Evolutionary conservation across 176 grass and related monocot genomes (phyloP).

Genomic region (Oryza punctata): DNA sequence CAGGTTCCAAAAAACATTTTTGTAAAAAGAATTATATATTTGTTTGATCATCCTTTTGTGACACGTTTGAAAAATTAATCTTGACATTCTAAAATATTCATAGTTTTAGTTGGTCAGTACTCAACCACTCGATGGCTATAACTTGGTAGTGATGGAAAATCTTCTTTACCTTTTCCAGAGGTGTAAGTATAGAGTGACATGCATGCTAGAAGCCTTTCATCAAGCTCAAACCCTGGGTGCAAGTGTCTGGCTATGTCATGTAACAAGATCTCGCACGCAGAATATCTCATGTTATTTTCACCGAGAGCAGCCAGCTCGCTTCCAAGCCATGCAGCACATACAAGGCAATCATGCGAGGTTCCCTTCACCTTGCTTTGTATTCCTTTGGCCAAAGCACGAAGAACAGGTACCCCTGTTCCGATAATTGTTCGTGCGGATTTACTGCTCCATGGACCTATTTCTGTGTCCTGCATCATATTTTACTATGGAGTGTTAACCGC

Average conservation of each 20-base stretch:
- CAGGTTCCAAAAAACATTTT: constrained; percentile 20
- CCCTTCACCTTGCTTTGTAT: constrained; percentile 80
- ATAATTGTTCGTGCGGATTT: constrained; percentile 55
- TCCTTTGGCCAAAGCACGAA: constrained; percentile 72
- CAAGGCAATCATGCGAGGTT: constrained; percentile 69
- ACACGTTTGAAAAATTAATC: background rate
- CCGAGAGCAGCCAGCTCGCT: constrained; percentile 64
- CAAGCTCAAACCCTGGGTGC: constrained; percentile 81
- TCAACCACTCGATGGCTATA: background rate
- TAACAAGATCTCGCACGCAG: constrained; percentile 70
- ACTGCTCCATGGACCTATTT: constrained; percentile 79
- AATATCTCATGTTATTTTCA: constrained; percentile 63
- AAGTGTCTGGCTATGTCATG: constrained; percentile 66
- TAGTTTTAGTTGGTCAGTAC: constrained; percentile 15
- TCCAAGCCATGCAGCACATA: constrained; percentile 80
- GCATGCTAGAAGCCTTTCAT: constrained; percentile 84
- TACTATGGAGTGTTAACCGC: constrained; percentile 26
- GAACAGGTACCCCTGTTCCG: constrained; percentile 53
- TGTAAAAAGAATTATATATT: background rate
- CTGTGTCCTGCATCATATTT: constrained; percentile 66
- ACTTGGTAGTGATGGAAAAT: background rate
- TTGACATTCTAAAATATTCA: constrained; percentile 25
- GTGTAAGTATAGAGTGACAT: constrained; percentile 93
- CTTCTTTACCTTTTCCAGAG: constrained; percentile 85
- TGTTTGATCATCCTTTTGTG: background rate